These are phyloP conservation scores for Musa beccarii DNA, from an alignment of 176 grass and related monocot species.

Conservation along the genomic window DNA sequence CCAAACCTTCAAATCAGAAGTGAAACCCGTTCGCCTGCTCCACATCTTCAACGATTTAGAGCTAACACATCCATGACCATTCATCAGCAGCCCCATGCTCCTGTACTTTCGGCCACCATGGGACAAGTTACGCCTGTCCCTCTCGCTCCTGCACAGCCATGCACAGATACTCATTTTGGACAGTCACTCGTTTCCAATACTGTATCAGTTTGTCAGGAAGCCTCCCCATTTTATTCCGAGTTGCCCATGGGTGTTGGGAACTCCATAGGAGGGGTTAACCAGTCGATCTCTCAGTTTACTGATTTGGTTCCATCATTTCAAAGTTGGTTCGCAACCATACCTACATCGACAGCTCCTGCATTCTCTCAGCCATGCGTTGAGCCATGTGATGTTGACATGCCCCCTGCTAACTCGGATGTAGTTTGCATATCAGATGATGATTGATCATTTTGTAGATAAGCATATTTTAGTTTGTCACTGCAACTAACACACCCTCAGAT, in stretches of 20 bases:
- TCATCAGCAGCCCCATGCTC: constrained; percentile 24
- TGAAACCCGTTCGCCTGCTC: constrained; percentile 55
- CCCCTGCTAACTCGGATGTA: neutral
- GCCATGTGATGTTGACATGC: neutral
- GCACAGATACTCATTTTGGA: neutral
- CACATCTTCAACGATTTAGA: constrained; percentile 53
- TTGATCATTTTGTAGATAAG: neutral
- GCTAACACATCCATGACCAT: constrained; percentile 8
- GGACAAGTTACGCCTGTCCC: constrained; percentile 1
- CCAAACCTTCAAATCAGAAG: constrained; percentile 28
- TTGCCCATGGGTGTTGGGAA: neutral
- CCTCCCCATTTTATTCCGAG: neutral
- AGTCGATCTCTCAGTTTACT: neutral
- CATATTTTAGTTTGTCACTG: neutral
- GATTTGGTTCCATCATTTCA: neutral
- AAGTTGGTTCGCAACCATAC: neutral
- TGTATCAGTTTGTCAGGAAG: neutral
- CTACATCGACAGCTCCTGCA: neutral
- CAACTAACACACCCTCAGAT: neutral
- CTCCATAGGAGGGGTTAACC: neutral
- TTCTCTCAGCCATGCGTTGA: neutral
- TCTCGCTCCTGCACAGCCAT: constrained; percentile 5
- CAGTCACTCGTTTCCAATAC: neutral
- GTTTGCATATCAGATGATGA: constrained; percentile 21
- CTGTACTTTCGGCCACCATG: constrained; percentile 4